A percentile compares a stretch with the other conserved stretches of the same genome.
Evolutionary conservation across 371 early-diverging fungal genomes (phyloP).

Genomic region (Syncephalastrum contaminatum): DNA sequence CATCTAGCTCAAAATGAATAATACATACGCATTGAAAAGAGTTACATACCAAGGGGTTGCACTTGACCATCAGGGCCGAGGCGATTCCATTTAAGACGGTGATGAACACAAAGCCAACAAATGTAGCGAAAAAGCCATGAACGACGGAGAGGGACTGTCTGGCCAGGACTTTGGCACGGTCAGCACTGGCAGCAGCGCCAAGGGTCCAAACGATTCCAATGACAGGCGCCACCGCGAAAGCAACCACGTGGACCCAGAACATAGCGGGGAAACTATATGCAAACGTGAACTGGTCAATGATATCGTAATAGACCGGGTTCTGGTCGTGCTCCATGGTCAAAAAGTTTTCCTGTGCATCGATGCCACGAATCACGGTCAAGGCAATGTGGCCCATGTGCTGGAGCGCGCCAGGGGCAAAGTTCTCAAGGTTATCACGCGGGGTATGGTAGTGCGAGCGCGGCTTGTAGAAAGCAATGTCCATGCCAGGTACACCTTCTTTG

Average conservation of each 20-base stretch:
- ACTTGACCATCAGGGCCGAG: conserved; percentile 13
- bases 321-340: conserved; percentile 25
- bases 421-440: conserved; percentile 52
- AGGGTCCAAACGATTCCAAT: conserved; percentile 28
- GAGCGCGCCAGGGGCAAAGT: conserved; percentile 44
- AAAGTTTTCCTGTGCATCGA: conserved; percentile 40
- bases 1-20: conserved; percentile 12
- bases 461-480: conserved; percentile 74
- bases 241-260: conserved; percentile 35
- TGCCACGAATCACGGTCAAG: conserved; percentile 35
- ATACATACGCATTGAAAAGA: not conserved
- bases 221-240: conserved; percentile 35
- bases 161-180: conserved; percentile 12
- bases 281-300: conserved; percentile 51
- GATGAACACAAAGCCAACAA: conserved; percentile 18
- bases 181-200: not conserved
- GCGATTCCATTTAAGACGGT: conserved; percentile 14
- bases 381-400: conserved; percentile 68
- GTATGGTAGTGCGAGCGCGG: conserved; percentile 75
- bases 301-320: conserved; percentile 50
- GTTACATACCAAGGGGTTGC: conserved; percentile 36
- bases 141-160: conserved; percentile 10
- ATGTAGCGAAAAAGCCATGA: conserved; percentile 31
- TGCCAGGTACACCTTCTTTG: conserved; percentile 60
- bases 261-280: conserved; percentile 45